Conservation (phyloP, 495 filamentous ascomycete genomes). For the Penicillium chermesinum region DNA sequence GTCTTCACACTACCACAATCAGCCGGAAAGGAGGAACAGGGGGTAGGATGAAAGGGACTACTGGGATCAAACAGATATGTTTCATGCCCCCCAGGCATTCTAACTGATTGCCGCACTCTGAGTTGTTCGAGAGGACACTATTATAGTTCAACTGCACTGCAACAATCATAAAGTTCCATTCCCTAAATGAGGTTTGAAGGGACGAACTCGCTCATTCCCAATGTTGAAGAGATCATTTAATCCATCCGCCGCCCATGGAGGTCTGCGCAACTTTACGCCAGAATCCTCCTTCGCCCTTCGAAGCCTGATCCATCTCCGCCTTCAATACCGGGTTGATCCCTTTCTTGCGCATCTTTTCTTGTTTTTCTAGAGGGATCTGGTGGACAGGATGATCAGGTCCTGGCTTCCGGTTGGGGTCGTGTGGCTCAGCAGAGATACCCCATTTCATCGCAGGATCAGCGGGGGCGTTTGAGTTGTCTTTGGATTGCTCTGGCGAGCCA, state of each 20-base stretch:
- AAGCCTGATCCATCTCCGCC: conserved; percentile 17
- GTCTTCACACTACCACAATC: no score
- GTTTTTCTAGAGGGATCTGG: conserved; percentile 18
- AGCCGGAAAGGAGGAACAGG: no score
- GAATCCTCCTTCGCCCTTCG: conserved; percentile 15
- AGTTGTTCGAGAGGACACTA: no score
- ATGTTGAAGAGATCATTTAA: conserved; percentile 12
- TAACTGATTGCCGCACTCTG: no score
- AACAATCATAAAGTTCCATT: no score
- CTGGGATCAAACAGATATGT: no score
- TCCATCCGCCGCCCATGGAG: conserved; percentile 15
- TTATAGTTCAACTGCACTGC: no score
- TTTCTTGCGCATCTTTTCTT: conserved; percentile 20
- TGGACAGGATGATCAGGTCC: conserved; percentile 15
- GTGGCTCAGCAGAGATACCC: conserved; percentile 12
- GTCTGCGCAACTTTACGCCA: conserved; percentile 19
- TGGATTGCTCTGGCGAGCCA: not conserved
- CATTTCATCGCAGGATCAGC: conserved; percentile 6
- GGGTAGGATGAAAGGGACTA: no score
- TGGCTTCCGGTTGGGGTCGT: conserved; percentile 3
- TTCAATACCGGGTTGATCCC: conserved; percentile 17
- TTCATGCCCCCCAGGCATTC: no score
- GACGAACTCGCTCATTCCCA: not conserved
- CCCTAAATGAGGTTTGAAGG: no score
- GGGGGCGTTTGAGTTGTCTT: not conserved